These are phyloP conservation scores for Umbilicus rupestris DNA, from an alignment of 164 flowering plant genomes.

Conservation along the genomic window DNA sequence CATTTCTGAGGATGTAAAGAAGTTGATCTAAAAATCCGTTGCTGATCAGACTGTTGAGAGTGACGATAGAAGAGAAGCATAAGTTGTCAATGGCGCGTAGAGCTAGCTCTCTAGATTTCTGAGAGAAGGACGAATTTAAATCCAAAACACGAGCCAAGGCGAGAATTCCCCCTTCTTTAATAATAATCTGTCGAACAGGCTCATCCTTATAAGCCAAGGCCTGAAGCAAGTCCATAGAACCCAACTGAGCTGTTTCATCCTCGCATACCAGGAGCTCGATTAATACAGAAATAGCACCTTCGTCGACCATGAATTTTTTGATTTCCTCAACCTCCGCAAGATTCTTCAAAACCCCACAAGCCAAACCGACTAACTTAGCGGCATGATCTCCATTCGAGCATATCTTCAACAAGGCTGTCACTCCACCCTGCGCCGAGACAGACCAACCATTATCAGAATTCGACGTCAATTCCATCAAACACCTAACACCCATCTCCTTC, in stretches of 20 bases:
- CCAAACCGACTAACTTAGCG: conserved; percentile 33
- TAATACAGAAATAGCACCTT: conserved; percentile 46
- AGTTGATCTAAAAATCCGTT: conserved; percentile 49
- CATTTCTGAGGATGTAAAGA: conserved; percentile 34
- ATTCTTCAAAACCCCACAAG: conserved; percentile 68
- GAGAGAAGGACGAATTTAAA: conserved; percentile 30
- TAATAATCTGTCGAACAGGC: conserved; percentile 27
- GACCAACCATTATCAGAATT: conserved; percentile 87
- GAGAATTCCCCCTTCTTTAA: conserved; percentile 55
- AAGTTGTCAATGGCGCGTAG: conserved; percentile 48
- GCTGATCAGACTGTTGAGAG: background rate
- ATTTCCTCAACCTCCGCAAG: conserved; percentile 82
- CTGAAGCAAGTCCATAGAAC: conserved; percentile 58
- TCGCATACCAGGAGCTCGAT: conserved; percentile 34
- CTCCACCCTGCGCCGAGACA: conserved; percentile 88
- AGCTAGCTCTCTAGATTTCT: conserved; percentile 41
- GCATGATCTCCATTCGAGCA: conserved; percentile 26
- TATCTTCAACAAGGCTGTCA: conserved; percentile 51
- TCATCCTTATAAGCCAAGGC: conserved; percentile 50
- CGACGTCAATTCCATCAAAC: conserved; percentile 54
- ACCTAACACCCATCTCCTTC: conserved; percentile 35
- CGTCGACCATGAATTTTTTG: conserved; percentile 71
- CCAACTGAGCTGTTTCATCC: conserved; percentile 42
- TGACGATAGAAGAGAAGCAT: conserved; percentile 29
- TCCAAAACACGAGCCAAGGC: conserved; percentile 45